phyloP scores from a whole-genome alignment of 2,329 filamentous ascomycete genomes.

The Tolypocladium amazonense region DNA sequence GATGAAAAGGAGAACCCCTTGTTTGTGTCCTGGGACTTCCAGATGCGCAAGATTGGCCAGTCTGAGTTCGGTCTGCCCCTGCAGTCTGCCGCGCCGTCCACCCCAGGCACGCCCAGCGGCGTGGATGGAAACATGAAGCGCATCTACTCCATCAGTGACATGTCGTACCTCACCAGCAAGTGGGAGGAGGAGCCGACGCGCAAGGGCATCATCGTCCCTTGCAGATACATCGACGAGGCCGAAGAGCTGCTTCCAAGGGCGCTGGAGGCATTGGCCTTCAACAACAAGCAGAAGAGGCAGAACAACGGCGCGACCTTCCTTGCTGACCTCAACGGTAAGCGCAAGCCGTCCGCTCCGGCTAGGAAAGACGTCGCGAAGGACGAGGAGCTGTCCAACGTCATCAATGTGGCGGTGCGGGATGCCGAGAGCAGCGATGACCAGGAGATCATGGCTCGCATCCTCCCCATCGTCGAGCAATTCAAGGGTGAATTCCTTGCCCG shows the following conservation, averaged over 20 bases:
- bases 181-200: conserved; percentile 67
- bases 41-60: conserved; percentile 85
- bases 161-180: conserved; percentile 75
- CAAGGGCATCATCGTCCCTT: conserved; percentile 90
- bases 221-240: conserved; percentile 86
- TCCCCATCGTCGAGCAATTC: conserved; percentile 64
- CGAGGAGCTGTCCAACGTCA: conserved; percentile 80
- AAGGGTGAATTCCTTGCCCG: conserved; percentile 75
- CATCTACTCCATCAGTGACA: conserved; percentile 90
- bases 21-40: conserved; percentile 92
- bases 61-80: conserved; percentile 79
- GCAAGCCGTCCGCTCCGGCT: conserved; percentile 33
- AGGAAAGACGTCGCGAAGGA: conserved; percentile 31
- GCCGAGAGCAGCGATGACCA: conserved; percentile 73
- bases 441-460: conserved; percentile 68
- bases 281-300: conserved; percentile 45
- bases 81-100: conserved; percentile 70
- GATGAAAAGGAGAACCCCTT: conserved; percentile 57
- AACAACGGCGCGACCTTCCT: conserved; percentile 47
- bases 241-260: conserved; percentile 80
- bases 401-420: conserved; percentile 86
- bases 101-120: conserved; percentile 64
- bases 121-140: conserved; percentile 57
- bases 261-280: conserved; percentile 66
- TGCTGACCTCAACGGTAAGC: conserved; percentile 64